These are phyloP conservation scores for Penicillium pancosmium DNA, from an alignment of 495 filamentous ascomycete genomes.

Conservation along the genomic window DNA sequence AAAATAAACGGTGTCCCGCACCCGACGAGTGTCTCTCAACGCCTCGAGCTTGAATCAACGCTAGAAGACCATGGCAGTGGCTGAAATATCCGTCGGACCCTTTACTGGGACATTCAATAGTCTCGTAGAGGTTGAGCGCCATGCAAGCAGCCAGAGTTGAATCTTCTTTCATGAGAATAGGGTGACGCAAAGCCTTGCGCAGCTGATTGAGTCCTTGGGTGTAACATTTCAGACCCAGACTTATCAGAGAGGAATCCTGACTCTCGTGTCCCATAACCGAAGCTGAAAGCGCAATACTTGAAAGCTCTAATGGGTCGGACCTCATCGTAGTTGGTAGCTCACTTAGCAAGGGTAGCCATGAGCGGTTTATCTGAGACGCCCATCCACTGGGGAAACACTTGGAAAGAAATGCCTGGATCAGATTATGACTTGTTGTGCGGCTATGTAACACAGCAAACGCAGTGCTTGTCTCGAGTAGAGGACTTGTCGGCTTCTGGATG, in stretches of 20 bases:
- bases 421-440: constrained; percentile 13
- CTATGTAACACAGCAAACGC: neutral
- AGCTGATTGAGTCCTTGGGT: constrained; percentile 34
- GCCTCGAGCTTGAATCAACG: constrained; percentile 36
- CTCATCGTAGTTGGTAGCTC: constrained; percentile 18
- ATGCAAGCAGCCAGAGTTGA: constrained; percentile 40
- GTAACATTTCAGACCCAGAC: constrained; percentile 36
- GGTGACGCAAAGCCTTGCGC: constrained; percentile 34
- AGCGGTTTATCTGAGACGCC: constrained; percentile 14
- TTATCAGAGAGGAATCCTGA: constrained; percentile 21
- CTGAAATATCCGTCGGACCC: constrained; percentile 29
- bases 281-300: constrained; percentile 28
- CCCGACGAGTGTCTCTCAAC: constrained; percentile 30
- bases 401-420: constrained; percentile 22
- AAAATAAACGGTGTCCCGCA: constrained; percentile 33
- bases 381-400: constrained; percentile 15
- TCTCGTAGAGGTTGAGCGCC: constrained; percentile 39
- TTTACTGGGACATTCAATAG: constrained; percentile 36
- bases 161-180: constrained; percentile 28
- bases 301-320: constrained; percentile 27
- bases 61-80: constrained; percentile 35
- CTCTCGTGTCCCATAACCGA: constrained; percentile 28
- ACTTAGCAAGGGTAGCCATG: constrained; percentile 32
- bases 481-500: no score
- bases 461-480: neutral